These are phyloP conservation scores for Pestalotiopsis sp. DNA, from an alignment of 2,329 filamentous ascomycete species.

Conservation along the genomic window DNA sequence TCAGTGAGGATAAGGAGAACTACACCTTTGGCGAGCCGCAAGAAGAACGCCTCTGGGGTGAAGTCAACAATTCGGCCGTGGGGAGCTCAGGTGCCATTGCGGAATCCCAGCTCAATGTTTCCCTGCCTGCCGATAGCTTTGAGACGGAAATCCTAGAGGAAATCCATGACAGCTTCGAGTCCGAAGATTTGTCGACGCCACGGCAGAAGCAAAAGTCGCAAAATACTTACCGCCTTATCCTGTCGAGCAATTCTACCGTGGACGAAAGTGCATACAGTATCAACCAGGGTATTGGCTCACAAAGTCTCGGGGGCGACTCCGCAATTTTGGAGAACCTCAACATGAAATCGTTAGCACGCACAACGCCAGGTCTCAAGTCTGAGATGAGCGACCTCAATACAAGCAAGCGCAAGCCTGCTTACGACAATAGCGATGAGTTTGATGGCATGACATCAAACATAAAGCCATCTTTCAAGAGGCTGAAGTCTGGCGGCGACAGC, in stretches of 20 bases:
- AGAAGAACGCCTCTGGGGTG: conserved; percentile 52
- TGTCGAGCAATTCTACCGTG: conserved; percentile 13
- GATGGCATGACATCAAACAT: conserved; percentile 32
- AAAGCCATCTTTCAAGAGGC: conserved; percentile 56
- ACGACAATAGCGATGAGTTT: conserved; percentile 55
- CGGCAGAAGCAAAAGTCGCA: conserved; percentile 26
- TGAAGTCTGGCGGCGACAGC: conserved; percentile 52
- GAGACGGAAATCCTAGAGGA: conserved; percentile 41
- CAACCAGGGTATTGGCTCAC: conserved; percentile 40
- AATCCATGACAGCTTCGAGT: conserved; percentile 49
- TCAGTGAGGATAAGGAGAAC: conserved; percentile 81
- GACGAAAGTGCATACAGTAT: conserved; percentile 27
- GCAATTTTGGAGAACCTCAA: conserved; percentile 45
- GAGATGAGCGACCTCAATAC: conserved; percentile 39
- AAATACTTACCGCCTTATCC: conserved; percentile 14
- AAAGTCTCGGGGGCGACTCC: conserved; percentile 55
- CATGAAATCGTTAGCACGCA: conserved; percentile 38
- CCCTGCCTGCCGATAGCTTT: conserved; percentile 33
- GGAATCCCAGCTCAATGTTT: conserved; percentile 50
- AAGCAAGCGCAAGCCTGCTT: conserved; percentile 58
- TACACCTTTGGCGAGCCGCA: conserved; percentile 62
- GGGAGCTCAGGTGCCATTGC: conserved; percentile 55
- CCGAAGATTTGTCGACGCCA: conserved; percentile 41
- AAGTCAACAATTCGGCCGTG: conserved; percentile 55
- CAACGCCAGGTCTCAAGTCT: conserved; percentile 21